Conservation (phyloP, 495 filamentous ascomycete genomes). For the Cairneyella variabilis region DNA sequence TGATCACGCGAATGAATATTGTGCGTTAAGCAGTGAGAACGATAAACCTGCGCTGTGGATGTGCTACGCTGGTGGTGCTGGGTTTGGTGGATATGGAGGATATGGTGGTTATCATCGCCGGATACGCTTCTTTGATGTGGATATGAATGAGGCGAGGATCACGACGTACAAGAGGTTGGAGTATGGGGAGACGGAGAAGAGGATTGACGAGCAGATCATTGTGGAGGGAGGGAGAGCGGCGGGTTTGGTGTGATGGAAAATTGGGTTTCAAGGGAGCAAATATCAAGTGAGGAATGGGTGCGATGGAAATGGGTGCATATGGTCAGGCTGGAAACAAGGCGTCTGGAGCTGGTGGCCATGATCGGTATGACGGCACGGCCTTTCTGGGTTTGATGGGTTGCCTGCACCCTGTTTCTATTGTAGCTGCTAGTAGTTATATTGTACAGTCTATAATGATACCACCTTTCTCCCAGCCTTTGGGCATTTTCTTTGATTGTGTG, state of each 20-base stretch:
- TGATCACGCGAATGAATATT: constrained; percentile 97
- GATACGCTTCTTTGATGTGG: constrained; percentile 86
- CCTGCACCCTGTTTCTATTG: neutral
- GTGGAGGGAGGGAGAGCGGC: constrained; percentile 70
- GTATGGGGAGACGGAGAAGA: constrained; percentile 66
- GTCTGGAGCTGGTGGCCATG: neutral
- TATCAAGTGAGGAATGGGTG: neutral
- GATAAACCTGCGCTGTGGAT: constrained; percentile 82
- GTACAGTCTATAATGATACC: neutral
- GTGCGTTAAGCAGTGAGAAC: constrained; percentile 58
- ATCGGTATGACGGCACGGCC: constrained; percentile 3
- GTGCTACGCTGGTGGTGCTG: constrained; percentile 89
- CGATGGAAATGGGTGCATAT: neutral
- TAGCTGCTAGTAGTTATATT: neutral
- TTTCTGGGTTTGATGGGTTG: neutral
- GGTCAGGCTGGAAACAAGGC: neutral
- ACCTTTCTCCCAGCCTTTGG: no score
- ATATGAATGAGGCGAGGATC: constrained; percentile 81
- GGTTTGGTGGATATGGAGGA: constrained; percentile 92
- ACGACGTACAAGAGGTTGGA: constrained; percentile 91
- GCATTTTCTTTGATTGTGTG: no score
- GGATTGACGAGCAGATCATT: constrained; percentile 81
- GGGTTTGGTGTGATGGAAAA: neutral
- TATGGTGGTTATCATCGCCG: constrained; percentile 81
- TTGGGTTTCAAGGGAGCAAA: neutral